These are phyloP conservation scores for Alternaria alternata DNA, from an alignment of 2,329 filamentous ascomycete species.

Conservation along the genomic window DNA sequence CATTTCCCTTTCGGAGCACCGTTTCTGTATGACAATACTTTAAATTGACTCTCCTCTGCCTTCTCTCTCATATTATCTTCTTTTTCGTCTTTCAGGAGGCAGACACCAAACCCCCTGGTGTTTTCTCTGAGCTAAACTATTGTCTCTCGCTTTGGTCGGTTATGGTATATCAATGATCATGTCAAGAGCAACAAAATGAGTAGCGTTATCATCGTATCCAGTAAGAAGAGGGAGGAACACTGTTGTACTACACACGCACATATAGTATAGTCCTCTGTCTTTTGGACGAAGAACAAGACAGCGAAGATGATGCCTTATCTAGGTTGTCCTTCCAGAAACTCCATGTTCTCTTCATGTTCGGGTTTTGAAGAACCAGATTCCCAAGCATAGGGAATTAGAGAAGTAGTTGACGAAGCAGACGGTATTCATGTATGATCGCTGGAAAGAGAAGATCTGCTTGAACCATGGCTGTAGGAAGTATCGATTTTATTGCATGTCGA, in stretches of 20 bases:
- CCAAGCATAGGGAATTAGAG: neutral
- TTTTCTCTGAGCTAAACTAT: no score
- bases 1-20: no score
- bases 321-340: neutral
- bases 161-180: no score
- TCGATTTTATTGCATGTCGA: neutral
- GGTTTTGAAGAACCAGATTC: neutral
- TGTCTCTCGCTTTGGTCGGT: no score
- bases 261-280: neutral
- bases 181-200: no score
- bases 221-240: neutral
- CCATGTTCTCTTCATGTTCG: no score
- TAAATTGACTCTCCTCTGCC: no score
- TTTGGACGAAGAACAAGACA: neutral
- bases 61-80: no score
- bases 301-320: neutral
- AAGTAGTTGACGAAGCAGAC: neutral
- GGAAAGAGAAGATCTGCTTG: neutral
- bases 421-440: neutral
- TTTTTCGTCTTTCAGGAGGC: no score
- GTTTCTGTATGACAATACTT: no score
- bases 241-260: neutral
- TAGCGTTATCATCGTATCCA: no score
- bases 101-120: no score
- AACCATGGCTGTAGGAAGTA: rapidly evolving